Base-by-base conservation (phyloP, 768 basidiomycete genomes). In the Tubosaeta sp. region DNA sequence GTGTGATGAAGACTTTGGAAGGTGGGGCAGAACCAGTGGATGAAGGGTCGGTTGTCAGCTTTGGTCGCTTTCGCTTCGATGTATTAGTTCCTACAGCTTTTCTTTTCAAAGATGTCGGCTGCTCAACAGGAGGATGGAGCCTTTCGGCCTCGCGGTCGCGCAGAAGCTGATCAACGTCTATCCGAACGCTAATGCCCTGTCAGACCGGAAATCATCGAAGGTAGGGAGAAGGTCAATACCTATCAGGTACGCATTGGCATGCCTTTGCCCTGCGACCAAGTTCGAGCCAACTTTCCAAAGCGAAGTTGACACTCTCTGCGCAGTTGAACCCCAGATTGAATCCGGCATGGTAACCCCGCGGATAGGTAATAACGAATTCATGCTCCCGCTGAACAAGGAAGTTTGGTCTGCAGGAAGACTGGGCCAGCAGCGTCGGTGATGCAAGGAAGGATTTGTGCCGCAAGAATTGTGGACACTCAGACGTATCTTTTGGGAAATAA, bases 321-420 rank as follows among this genome's bases (percentile, higher is more conserved):
- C 94, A 97, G 63, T 98, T 98, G 65, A 97, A 83, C n/a, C 69
- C 95, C 39, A 97, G 74, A 65, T 98, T 98, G 76, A 97, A 95
- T 17, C 95, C 95, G 4, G 94, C 91, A 66, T 98, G 95, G 67
- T 97, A 97, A 2, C 95, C 95, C 45, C 89, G 75, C 1, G 95
- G 95, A 64, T 82, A 98, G 0, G 95, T 98, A 59, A 98, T 88
- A 37, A 98, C 89, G 56, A 97, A 97, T 67, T 97, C 95, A n/a
- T 91, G 90, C 41, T 88, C 83, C 43, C 93, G 85, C 62, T 99
- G 97, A 0, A 95, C 93, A 26, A 95, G 80, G 51, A 80, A 81
- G 64, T 95, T 99, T 45, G 90, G 95, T 49, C 74, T 75, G 57
- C 88, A 91, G 3, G 89, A 84, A 0, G 85, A 82, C 60, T 90